phyloP scores from a whole-genome alignment of 208 protist species.

The Leptomonas seymouri region DNA sequence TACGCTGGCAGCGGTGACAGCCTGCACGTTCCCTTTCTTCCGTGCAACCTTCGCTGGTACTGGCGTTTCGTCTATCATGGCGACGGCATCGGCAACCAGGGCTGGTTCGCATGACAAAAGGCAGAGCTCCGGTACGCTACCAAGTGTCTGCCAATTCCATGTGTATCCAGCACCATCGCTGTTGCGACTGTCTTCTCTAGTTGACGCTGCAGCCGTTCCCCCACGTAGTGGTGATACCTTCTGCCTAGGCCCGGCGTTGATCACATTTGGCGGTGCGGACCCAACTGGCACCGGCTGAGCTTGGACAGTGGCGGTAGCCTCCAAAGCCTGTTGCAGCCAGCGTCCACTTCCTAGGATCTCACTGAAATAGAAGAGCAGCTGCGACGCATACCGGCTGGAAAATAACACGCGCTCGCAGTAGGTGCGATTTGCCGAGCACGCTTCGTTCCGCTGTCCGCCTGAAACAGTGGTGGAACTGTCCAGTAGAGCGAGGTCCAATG shows the following conservation, averaged over 20 bases:
- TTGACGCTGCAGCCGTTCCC: background rate
- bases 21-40: background rate
- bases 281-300: too few species aligned
- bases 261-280: too few species aligned
- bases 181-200: background rate
- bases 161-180: background rate
- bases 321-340: slow-evolving; percentile 25
- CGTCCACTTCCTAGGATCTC: slow-evolving; percentile 28
- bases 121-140: slow-evolving; percentile 13
- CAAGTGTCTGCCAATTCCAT: slow-evolving; percentile 6
- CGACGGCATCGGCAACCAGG: background rate
- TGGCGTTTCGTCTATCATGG: background rate
- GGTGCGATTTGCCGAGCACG: background rate
- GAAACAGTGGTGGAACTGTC: background rate
- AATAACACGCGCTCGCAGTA: slow-evolving; percentile 29
- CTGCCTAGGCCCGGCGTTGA: too few species aligned
- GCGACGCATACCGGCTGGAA: slow-evolving; percentile 31
- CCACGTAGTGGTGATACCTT: background rate
- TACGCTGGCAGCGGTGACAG: background rate
- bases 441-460: background rate
- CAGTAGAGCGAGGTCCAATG: background rate
- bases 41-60: background rate
- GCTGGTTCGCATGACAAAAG: background rate
- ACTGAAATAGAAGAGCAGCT: slow-evolving; percentile 42
- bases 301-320: background rate